Evolutionary conservation across 768 basidiomycete species (phyloP).

Genomic region (Rhizopogon vesiculosus): DNA sequence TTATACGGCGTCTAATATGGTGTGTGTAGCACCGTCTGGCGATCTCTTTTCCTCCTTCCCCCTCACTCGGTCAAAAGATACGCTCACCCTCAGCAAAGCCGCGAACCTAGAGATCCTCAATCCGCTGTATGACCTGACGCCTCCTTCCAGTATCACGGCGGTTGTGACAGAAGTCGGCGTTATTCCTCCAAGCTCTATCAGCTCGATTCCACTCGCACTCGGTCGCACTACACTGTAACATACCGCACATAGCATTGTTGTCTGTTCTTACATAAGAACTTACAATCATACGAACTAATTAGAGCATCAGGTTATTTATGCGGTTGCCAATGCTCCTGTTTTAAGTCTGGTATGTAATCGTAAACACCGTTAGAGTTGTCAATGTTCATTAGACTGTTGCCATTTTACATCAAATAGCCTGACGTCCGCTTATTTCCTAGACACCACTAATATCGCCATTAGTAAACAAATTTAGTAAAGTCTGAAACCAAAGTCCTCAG

Average conservation of each 20-base stretch:
- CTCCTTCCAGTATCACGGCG: slow-evolving; percentile 87
- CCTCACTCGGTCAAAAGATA: slow-evolving; percentile 3
- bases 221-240: slow-evolving; percentile 6
- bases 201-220: slow-evolving; percentile 74
- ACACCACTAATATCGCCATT: too few relatives aligned
- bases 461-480: too few relatives aligned
- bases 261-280: background rate
- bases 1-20: background rate
- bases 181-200: slow-evolving; percentile 89
- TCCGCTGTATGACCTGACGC: slow-evolving; percentile 92
- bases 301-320: background rate
- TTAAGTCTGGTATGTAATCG: too few relatives aligned
- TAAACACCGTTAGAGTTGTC: too few relatives aligned
- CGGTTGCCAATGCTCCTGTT: background rate
- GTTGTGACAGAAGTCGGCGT: slow-evolving; percentile 97
- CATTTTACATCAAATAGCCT: too few relatives aligned
- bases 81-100: slow-evolving; percentile 24
- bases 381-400: too few relatives aligned
- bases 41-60: slow-evolving; percentile 17
- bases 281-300: background rate
- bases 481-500: too few relatives aligned
- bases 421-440: too few relatives aligned
- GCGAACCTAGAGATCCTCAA: slow-evolving; percentile 74
- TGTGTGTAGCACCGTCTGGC: slow-evolving; percentile 19
- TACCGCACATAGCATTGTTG: background rate